Base-by-base conservation (phyloP, 768 basidiomycete genomes). In the Lactifluus piperatus region DNA sequence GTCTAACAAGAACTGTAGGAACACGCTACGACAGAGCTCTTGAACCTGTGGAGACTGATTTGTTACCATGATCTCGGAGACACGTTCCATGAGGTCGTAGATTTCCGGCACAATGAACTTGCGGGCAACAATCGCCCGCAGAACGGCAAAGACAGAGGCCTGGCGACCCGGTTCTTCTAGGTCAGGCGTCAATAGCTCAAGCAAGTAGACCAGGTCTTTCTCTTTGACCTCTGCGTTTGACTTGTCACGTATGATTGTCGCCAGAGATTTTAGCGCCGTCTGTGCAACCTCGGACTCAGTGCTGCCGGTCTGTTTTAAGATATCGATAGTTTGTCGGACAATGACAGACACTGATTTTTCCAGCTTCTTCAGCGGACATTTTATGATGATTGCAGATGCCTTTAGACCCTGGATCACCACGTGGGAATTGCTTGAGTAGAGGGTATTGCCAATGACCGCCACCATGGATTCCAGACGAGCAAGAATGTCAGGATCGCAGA, bases 91-190 rank as follows among this genome's bases (percentile, higher is more conserved):
- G 36, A 94, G 73, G 70, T 98, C 94, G 73, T 99, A 99, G 51
- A 99, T 87, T 71, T 98, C 97, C 0, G 91, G 91, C 0, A 95
- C 91, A 32, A 98, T 85, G 62, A 98, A 89, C 68, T 90, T 91
- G 32, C 94, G 84, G 5, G 86, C 80, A 16, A 98, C 85, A 64
- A 98, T 92, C 26, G 94, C 88, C 10, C 92, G 86, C 16, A 99
- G 81, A 65, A 98, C 81, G 1, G 88, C 75, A 70, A 99, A 98
- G 8, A 91, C 87, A 9, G 91, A 79, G 4, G 80, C 81, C 71
- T 99, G 97, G 6, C 92, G 84, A 13, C 77, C 77, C 0, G 88
- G 84, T 34, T 97, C 95, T 70, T 98, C 94, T 9, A 99, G 73
- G 68, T 98, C 94, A 0, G 95, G 94, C 0, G 82, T 72, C 37